Conservation (phyloP, 2,329 filamentous ascomycete genomes). For the Cladorrhinum sp. region DNA sequence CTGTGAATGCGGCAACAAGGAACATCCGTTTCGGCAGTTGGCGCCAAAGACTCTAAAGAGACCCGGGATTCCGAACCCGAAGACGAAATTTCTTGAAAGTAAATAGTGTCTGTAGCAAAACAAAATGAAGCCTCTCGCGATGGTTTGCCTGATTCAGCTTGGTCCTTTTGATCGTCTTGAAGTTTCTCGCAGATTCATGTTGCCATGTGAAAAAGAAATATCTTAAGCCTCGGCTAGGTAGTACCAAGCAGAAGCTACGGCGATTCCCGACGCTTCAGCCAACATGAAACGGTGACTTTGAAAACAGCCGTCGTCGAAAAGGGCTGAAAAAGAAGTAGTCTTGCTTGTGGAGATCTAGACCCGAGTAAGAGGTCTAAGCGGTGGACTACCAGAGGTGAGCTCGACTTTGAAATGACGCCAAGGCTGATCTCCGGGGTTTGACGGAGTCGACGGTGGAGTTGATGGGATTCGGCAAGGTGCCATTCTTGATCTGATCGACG, state of each 20-base stretch:
- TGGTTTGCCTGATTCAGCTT: too few relatives aligned
- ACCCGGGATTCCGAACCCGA: not conserved
- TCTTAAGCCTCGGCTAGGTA: not conserved
- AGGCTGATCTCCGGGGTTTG: not conserved
- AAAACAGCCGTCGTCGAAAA: not conserved
- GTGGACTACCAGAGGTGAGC: not conserved
- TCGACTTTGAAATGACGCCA: not conserved
- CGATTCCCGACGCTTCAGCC: not conserved
- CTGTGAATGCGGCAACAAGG: not conserved
- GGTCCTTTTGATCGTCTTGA: too few relatives aligned
- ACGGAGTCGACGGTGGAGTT: not conserved
- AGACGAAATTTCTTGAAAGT: not conserved
- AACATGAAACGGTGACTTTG: not conserved
- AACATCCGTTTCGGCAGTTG: not conserved
- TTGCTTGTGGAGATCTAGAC: not conserved
- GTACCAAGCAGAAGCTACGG: not conserved
- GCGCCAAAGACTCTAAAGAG: too few relatives aligned
- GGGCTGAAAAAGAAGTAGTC: not conserved
- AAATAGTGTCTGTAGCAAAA: not conserved
- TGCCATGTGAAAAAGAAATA: too few relatives aligned
- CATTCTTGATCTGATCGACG: not conserved
- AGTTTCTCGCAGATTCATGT: too few relatives aligned
- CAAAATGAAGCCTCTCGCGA: too few relatives aligned
- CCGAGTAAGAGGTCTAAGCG: not conserved
- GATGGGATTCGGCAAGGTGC: not conserved